These are phyloP conservation scores for Termitomyces sp. DNA, from an alignment of 768 basidiomycete species.

Conservation along the genomic window DNA sequence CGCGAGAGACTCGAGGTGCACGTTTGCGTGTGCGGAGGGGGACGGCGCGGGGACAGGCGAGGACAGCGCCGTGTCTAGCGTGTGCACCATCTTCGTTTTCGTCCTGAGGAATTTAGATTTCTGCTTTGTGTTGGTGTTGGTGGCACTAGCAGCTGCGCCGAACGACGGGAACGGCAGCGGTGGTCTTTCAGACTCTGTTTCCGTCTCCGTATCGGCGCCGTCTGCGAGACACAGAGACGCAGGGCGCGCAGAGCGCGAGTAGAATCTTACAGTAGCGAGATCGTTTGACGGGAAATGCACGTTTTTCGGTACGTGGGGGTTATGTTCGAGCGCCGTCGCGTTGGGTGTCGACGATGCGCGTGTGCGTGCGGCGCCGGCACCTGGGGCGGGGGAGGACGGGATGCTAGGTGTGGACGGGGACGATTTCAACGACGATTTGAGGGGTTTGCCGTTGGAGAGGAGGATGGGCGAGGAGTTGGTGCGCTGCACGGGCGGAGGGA, in stretches of 20 bases:
- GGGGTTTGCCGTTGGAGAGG: constrained; percentile 77
- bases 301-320: constrained; percentile 23
- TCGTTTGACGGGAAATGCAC: constrained; percentile 84
- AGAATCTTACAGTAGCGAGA: constrained; percentile 61
- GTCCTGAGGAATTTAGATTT: too few species aligned
- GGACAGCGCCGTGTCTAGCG: constrained; percentile 21
- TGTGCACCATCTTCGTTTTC: constrained; percentile 21
- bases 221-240: constrained; percentile 44
- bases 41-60: constrained; percentile 27
- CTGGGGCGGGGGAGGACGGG: too few species aligned
- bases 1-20: constrained; percentile 30
- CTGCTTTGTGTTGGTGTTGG: too few species aligned
- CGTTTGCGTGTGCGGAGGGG: constrained; percentile 25
- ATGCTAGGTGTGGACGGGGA: constrained; percentile 51
- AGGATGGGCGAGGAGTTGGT: constrained; percentile 43
- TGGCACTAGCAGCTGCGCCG: too few species aligned
- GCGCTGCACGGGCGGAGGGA: constrained; percentile 33
- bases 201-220: constrained; percentile 49
- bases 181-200: constrained; percentile 29
- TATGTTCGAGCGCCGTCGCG: constrained; percentile 35
- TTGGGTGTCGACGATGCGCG: constrained; percentile 52
- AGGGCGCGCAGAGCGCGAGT: constrained; percentile 67
- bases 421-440: constrained; percentile 81
- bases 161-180: too few species aligned
- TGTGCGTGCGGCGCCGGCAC: constrained; percentile 33